Percentiles rank a stretch among this genome's conserved stretches.
Evolutionary conservation across 73 alveolate species (phyloP).

Genomic region (Paramecium caudatum): DNA sequence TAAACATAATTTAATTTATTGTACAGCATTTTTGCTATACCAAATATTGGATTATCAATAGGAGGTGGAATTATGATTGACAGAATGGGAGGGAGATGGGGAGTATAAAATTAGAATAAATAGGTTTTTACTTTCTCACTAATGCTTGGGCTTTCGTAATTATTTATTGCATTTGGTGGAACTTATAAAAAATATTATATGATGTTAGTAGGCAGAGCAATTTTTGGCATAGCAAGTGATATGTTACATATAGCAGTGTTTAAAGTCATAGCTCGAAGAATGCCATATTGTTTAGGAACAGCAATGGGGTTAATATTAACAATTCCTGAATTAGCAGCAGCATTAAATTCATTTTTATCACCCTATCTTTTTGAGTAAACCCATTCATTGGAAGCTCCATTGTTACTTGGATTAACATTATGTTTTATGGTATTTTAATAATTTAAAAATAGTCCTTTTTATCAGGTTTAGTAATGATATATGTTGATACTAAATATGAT

Average conservation of each 20-base stretch:
- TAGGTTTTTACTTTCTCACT: slow-evolving; percentile 38
- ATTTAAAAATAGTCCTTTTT: background rate
- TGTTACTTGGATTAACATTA: slow-evolving; percentile 48
- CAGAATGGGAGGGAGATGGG: slow-evolving; percentile 69
- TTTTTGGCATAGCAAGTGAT: slow-evolving; percentile 57
- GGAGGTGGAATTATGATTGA: slow-evolving; percentile 67
- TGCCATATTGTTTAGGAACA: slow-evolving; percentile 45
- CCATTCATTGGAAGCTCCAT: background rate
- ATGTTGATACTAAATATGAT: slow-evolving; percentile 23
- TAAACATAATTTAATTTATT: slow-evolving; percentile 40
- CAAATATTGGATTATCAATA: slow-evolving; percentile 36
- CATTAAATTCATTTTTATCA: slow-evolving; percentile 30
- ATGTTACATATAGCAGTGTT: slow-evolving; percentile 57
- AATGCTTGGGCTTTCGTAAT: slow-evolving; percentile 61
- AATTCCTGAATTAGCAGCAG: slow-evolving; percentile 64
- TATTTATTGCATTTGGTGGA: slow-evolving; percentile 63
- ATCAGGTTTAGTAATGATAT: slow-evolving; percentile 24
- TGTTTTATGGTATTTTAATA: background rate
- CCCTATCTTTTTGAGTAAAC: slow-evolving; percentile 29
- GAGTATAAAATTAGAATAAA: background rate
- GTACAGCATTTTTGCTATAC: slow-evolving; percentile 45
- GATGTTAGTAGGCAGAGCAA: slow-evolving; percentile 68
- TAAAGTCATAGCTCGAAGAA: slow-evolving; percentile 34
- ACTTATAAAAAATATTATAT: slow-evolving; percentile 25
- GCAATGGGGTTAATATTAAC: slow-evolving; percentile 56